Base-by-base conservation (phyloP, 2,329 filamentous ascomycete genomes). In the Neoscytalidium dimidiatum region DNA sequence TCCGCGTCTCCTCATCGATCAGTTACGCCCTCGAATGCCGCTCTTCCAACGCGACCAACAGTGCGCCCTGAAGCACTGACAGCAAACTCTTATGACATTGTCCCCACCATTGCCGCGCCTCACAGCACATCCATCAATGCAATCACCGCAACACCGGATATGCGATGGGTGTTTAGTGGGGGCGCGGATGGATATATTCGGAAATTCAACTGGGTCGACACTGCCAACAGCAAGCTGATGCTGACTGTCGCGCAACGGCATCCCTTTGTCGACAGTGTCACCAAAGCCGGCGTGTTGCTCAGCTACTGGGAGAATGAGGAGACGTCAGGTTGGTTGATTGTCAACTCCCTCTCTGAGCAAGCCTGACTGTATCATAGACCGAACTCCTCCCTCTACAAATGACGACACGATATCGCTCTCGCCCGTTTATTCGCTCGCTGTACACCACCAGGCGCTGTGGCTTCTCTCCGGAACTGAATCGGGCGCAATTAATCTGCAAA, bases 301-400 rank as follows among this genome's bases (percentile, higher is more conserved):
- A 96, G 92, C 60, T 99, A 99, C 77, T 99, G 95, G 95, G 95
- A 97, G 77, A 99, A 98, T 72, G 94, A 97, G 75, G 94, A 99
- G 74, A 86, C 88, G 2, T 79, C 80, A 51, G 74, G 78, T 80
- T 72, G 65, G 72, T 66, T 9, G 11, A 17, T 4, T 21, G 7
- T 3, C 4, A 23, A 3, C 5, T 21, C 14, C 11, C 35, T 4
- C 33, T 28, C 9, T 35, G 53, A 31, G 61, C 48, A 5, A 29
- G 7, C 46, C 43, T 58, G n/a, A n/a, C n/a, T n/a, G n/a, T n/a
- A n/a, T n/a, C n/a, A 72, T 43, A 72, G 72, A 68, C 66, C 69
- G 67, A 66, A 71, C 48, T 9, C 58, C 61, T 69, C 71, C 64
- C 58, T 71, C 69, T 79, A 2, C 74, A 73, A 71, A 76, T 1